Evolutionary conservation across 139 green algal genomes (phyloP), one percentile per base, ranked within the genome.

Genomic region (Zygnema cylindricum): DNA sequence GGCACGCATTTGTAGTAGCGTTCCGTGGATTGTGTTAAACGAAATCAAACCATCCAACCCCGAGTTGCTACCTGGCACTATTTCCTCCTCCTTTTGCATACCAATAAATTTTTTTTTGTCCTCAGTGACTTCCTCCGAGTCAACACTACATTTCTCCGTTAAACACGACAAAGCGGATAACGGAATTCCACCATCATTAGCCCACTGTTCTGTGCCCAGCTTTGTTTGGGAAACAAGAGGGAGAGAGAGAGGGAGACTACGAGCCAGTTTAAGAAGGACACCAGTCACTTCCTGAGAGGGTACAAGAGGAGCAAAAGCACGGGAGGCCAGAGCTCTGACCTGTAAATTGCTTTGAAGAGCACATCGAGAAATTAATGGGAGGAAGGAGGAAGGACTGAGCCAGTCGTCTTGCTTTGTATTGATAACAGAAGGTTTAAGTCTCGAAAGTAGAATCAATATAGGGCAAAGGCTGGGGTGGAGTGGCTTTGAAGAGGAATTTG

Each of bases 371-470:
- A 98, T 93, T 21, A 94, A 75, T 1, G 93, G 92, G 1, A 92
- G 85, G 71, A 98, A 95, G 0, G 89, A 91, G 0, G 93, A 85
- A 1, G 94, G 95, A 3, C 91, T 92, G 0, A 95, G 93, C 38
- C 33, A 54, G 82, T 88, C 78, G 43, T 39, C 42, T 38, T 7
- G 36, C 35, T 36, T 43, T 2, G 43, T 43, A 57, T 33, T 76
- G 33, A 40, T 21, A 3, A 82, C 42, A 0, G 86, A 93, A 0
- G 93, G 89, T 82, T 91, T 86, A 36, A 98, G 93, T 32, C 96
- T 92, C n/a, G 94, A 94, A 1, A 98, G 93, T 32, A 98, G 90
- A 32, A 95, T 93, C 21, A 98, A 93, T 7, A 96, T 90, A 2
- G 95, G 96, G 89, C 93, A 96, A 33, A 98, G 91, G 57, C 88